Evolutionary conservation across 345 rosid species (phyloP).

Genomic region (Arabis alpina): DNA sequence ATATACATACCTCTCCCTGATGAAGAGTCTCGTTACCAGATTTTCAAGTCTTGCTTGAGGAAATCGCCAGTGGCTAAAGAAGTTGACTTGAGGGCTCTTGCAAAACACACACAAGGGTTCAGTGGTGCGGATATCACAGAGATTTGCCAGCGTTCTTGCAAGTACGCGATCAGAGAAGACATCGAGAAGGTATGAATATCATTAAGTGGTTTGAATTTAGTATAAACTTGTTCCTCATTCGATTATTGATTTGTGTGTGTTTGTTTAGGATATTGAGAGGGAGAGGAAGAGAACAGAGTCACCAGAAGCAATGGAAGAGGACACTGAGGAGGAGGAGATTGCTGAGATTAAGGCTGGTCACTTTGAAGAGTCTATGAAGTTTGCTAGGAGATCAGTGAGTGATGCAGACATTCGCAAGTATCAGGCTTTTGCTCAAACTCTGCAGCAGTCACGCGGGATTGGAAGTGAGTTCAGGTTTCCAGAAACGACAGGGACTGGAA

Average conservation of each 20-base stretch:
- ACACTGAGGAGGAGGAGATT: slow-evolving; percentile 54
- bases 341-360: slow-evolving; percentile 44
- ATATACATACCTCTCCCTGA: slow-evolving; percentile 78
- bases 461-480: slow-evolving; percentile 44
- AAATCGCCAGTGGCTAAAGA: slow-evolving; percentile 62
- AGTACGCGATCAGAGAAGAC: slow-evolving; percentile 73
- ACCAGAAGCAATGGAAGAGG: slow-evolving; percentile 54
- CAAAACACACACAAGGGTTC: slow-evolving; percentile 67
- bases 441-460: slow-evolving; percentile 42
- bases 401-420: slow-evolving; percentile 48
- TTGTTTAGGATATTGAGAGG: slow-evolving; percentile 41
- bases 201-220: no score
- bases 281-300: slow-evolving; percentile 39
- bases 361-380: slow-evolving; percentile 45
- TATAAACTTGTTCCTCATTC: no score
- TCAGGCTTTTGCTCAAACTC: slow-evolving; percentile 45
- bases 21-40: slow-evolving; percentile 62
- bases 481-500: slow-evolving; percentile 45
- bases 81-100: slow-evolving; percentile 65
- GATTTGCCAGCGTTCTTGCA: slow-evolving; percentile 70
- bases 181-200: slow-evolving; percentile 63
- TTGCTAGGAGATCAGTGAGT: slow-evolving; percentile 40
- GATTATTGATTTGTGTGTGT: slow-evolving; percentile 2
- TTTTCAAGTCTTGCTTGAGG: slow-evolving; percentile 65
- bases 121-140: slow-evolving; percentile 74